A percentile compares a stretch with the other conserved stretches of the same genome.
Conservation (phyloP, 2,329 filamentous ascomycete species). For the Neonectria neomacrospora region DNA sequence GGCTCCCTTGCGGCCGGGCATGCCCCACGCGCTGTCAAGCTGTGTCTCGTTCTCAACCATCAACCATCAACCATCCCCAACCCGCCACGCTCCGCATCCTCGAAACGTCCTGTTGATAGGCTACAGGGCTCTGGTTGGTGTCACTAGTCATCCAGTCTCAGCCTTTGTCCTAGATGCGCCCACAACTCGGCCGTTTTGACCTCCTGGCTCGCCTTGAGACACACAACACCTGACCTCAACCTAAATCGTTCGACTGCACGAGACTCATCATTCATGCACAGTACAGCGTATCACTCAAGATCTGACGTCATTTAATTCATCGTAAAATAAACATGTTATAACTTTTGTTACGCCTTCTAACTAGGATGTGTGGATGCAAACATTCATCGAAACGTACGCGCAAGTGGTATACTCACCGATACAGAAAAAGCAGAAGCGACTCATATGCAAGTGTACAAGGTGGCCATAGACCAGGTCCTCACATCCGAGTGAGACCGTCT, state of each 20-base stretch:
- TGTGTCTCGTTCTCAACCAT: conserved; percentile 13
- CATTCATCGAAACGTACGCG: conserved; percentile 39
- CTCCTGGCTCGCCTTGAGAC: conserved; percentile 7
- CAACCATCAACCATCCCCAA: conserved; percentile 13
- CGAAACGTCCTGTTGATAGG: conserved; percentile 27
- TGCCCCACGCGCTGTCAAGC: conserved; percentile 24
- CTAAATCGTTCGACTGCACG: conserved; percentile 22
- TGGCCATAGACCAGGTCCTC: conserved; percentile 20
- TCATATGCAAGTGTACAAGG: conserved; percentile 30
- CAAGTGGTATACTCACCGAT: conserved; percentile 45
- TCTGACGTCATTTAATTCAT: conserved; percentile 22
- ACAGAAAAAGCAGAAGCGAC: conserved; percentile 35
- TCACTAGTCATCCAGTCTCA: conserved; percentile 4
- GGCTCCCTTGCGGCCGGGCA: conserved; percentile 27
- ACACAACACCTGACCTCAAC: conserved; percentile 27
- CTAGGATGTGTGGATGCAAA: conserved; percentile 33
- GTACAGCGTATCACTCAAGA: not conserved
- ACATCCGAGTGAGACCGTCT: conserved; percentile 14
- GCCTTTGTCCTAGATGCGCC: conserved; percentile 20
- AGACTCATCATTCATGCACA: conserved; percentile 17
- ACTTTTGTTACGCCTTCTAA: conserved; percentile 47
- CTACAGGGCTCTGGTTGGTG: conserved; percentile 5
- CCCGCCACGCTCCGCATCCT: conserved; percentile 19
- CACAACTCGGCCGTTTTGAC: conserved; percentile 20
- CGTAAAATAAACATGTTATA: conserved; percentile 33